These are phyloP conservation scores for Colletotrichum cereale DNA, from an alignment of 2,329 filamentous ascomycete species.

Conservation along the genomic window DNA sequence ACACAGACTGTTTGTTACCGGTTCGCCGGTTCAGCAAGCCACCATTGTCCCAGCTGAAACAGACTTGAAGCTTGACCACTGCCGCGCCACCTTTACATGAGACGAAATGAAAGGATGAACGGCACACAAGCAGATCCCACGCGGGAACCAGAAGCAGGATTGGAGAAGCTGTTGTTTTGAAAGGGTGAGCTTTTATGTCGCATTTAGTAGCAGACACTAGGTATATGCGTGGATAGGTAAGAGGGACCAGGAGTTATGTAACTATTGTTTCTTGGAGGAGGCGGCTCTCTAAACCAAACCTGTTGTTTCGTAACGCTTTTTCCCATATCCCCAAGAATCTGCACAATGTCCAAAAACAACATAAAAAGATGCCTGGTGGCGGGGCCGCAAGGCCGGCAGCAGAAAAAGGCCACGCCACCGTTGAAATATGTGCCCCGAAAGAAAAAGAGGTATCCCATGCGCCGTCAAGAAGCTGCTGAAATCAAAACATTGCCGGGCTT, in stretches of 20 bases:
- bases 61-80: conserved; percentile 23
- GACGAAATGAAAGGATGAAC: conserved; percentile 29
- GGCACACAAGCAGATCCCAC: conserved; percentile 1
- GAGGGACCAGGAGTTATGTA: conserved; percentile 12
- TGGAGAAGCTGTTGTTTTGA: background rate
- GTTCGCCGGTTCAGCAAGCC: background rate
- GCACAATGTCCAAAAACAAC: conserved; percentile 33
- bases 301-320: conserved; percentile 18
- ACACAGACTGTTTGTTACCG: background rate
- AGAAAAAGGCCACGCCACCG: conserved; percentile 20
- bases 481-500: conserved; percentile 22
- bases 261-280: conserved; percentile 4
- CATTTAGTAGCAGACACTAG: conserved; percentile 39
- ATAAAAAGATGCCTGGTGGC: conserved; percentile 11
- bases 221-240: conserved; percentile 29
- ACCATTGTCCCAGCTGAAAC: conserved; percentile 23
- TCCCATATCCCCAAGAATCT: conserved; percentile 32
- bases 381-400: background rate
- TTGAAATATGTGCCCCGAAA: conserved; percentile 8
- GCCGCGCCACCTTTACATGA: conserved; percentile 4
- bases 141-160: background rate
- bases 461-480: conserved; percentile 34
- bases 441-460: conserved; percentile 36
- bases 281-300: conserved; percentile 12
- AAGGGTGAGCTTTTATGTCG: conserved; percentile 38